phyloP scores from a whole-genome alignment of 257 asterid genomes.

The Handroanthus guayacan region DNA sequence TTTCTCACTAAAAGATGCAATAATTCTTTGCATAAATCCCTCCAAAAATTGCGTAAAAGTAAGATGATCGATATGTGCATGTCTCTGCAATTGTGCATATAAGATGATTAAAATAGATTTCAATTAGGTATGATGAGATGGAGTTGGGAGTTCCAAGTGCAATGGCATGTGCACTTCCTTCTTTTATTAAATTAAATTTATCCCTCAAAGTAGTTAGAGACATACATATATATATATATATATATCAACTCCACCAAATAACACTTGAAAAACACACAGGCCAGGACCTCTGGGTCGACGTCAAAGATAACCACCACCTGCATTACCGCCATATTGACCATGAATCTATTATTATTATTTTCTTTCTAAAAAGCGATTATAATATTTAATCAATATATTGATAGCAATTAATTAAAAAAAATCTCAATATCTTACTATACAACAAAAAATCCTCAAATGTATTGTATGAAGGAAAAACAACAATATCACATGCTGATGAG shows the following conservation, averaged over 20 bases:
- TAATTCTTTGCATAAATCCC: conserved; percentile 23
- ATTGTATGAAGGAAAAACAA: too few relatives aligned
- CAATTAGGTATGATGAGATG: neutral
- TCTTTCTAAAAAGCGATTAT: too few relatives aligned
- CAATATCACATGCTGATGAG: too few relatives aligned
- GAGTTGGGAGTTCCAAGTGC: neutral
- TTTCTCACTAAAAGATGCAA: conserved; percentile 8
- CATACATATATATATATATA: too few relatives aligned
- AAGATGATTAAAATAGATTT: neutral
- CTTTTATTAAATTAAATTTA: neutral
- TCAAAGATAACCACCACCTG: neutral
- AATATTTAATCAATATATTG: too few relatives aligned
- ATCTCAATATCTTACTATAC: too few relatives aligned
- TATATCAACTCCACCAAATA: conserved; percentile 32
- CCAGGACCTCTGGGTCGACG: neutral
- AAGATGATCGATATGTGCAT: neutral
- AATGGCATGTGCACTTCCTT: conserved; percentile 24
- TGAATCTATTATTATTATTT: too few relatives aligned
- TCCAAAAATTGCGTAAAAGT: conserved; percentile 15
- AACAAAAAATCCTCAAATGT: too few relatives aligned
- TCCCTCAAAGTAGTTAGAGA: neutral
- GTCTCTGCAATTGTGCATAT: neutral
- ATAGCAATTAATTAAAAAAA: too few relatives aligned
- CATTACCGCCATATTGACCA: neutral
- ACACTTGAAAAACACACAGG: neutral